phyloP scores from a whole-genome alignment of 169 alveolate species.

The Cryptosporidium ubiquitum region DNA sequence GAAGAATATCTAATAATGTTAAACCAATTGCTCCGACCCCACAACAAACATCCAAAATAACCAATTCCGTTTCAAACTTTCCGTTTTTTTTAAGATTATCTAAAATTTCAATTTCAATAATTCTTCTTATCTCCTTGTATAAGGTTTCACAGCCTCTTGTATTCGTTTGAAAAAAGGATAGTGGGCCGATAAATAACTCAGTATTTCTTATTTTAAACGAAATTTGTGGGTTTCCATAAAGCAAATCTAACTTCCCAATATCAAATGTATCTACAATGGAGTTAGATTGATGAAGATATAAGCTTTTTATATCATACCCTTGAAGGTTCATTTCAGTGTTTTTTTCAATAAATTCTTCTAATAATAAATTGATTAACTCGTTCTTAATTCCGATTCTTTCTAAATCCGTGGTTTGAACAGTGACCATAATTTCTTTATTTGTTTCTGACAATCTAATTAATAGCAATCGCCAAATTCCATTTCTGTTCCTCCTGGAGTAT shows the following conservation, averaged over 20 bases:
- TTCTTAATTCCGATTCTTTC: neutral
- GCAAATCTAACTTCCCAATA: conserved; percentile 26
- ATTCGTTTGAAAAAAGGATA: conserved; percentile 77
- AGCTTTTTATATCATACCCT: neutral
- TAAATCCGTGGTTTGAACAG: conserved; percentile 62
- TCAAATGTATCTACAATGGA: conserved; percentile 69
- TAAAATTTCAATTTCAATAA: neutral
- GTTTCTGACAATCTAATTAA: conserved; percentile 69
- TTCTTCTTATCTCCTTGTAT: conserved; percentile 25
- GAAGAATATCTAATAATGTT: conserved; percentile 58
- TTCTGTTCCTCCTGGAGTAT: conserved; percentile 50
- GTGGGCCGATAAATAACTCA: conserved; percentile 55
- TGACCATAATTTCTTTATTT: conserved; percentile 41
- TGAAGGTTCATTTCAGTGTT: neutral
- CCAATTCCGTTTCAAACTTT: neutral
- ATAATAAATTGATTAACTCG: neutral
- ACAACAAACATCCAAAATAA: conserved; percentile 76
- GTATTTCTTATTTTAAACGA: conserved; percentile 23
- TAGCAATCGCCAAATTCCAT: conserved; percentile 74
- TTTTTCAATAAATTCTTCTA: conserved; percentile 14
- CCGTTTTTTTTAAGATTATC: neutral
- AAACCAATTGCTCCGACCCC: conserved; percentile 79
- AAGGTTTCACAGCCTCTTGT: conserved; percentile 69
- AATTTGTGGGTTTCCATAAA: conserved; percentile 21
- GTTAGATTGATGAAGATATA: conserved; percentile 60